These are phyloP conservation scores for Saitozyma podzolica DNA, from an alignment of 768 basidiomycete genomes.

Conservation along the genomic window DNA sequence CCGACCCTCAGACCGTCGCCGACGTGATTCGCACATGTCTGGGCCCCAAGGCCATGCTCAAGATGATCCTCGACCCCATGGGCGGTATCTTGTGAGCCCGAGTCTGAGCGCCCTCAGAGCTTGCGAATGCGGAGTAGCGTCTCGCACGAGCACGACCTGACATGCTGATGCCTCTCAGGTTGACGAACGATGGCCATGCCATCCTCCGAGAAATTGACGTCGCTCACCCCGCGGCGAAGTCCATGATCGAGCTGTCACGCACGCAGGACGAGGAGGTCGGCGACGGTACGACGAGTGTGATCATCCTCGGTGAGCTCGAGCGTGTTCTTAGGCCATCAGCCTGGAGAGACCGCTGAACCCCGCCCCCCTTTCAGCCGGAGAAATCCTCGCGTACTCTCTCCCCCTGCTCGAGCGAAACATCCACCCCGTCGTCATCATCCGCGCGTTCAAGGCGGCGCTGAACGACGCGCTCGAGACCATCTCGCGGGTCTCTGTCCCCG, in stretches of 20 bases:
- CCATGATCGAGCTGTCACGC: conserved; percentile 97
- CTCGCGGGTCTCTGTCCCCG: conserved; percentile 81
- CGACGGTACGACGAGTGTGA: conserved; percentile 96
- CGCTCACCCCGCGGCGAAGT: conserved; percentile 97
- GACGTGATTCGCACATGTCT: conserved; percentile 97
- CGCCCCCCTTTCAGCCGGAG: conserved; percentile 65
- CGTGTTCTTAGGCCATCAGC: not conserved
- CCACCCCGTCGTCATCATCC: conserved; percentile 98
- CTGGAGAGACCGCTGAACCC: not conserved
- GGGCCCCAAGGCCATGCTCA: conserved; percentile 96
- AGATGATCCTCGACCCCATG: conserved; percentile 99
- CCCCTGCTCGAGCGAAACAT: conserved; percentile 93
- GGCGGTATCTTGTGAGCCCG: conserved; percentile 83
- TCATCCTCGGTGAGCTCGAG: conserved; percentile 76
- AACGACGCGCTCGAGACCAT: conserved; percentile 88
- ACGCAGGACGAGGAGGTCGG: conserved; percentile 99
- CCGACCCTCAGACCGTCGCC: conserved; percentile 91
- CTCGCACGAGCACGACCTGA: too few species aligned
- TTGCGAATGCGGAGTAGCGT: not conserved
- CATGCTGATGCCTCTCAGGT: conserved; percentile 55
- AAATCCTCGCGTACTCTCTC: conserved; percentile 93
- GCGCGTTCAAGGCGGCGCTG: conserved; percentile 94
- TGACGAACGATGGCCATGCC: conserved; percentile 99
- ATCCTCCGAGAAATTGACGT: conserved; percentile 98
- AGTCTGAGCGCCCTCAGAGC: not conserved